Base-by-base conservation (phyloP, 768 basidiomycete genomes). In the Suillus subluteus region DNA sequence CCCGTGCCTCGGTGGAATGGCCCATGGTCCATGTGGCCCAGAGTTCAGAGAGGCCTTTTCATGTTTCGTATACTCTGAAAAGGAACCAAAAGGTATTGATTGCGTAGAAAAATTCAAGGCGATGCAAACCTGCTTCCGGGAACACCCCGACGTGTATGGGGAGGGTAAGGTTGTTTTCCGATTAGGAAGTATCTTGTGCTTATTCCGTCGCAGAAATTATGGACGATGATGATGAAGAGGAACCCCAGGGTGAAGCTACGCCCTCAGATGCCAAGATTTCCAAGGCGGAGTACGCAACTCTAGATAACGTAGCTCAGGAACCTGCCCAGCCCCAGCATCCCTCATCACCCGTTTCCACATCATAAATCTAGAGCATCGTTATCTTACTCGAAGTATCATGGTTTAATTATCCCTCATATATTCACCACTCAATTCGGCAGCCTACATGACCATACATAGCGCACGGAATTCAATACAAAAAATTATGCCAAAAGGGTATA, bases 1-100 rank as follows among this genome's bases (percentile, higher is more conserved):
- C 78, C 95, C 98, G 1, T 99, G 98, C 77, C 88, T 99, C 9
- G 98, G 98, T 40, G 98, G 98, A 61, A 98, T 99, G 98, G 97
- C 97, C 12, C 85, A 99, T 74, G 97, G 98, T 7, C 95, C 96
- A 12, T 99, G 98, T 73, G 98, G 98, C 11, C 84, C 85, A 67
- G 86, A 98, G 70, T 99, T 99, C 83, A 89, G 91, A 68, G 93
- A 91, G 68, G 97, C 98, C 1, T 99, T 99, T 80, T 94, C 95
- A 43, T 99, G 98, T 80, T 99, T 99, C 72, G 89, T 99, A 8
- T 90, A 87, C 78, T 96, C 95, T 15, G 95, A 98, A 75, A 86
- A 89, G 63, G 98, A 99, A 70, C 97, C 97, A 1, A 99, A 99
- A 79, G 98, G 98, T 4, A 91, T 99, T 64, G 92, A 99, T 72